Evolutionary conservation across 1,284 basidiomycete genomes (phyloP), one percentile per base, ranked within the genome.

Genomic region (Testicularia cyperi): DNA sequence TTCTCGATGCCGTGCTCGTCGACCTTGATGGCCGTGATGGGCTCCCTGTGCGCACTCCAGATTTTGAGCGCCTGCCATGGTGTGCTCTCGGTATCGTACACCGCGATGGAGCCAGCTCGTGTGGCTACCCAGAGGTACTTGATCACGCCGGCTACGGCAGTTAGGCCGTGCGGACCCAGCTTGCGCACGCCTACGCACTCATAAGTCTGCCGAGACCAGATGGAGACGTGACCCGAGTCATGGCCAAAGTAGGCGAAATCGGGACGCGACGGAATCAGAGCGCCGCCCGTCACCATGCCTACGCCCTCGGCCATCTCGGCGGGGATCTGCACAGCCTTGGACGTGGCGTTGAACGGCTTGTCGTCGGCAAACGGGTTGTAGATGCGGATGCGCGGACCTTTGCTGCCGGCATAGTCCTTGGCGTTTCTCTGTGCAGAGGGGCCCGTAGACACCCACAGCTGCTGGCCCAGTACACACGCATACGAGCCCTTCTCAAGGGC

Each of bases 181-280:
- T 35, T 44, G 18, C 66, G 46, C 8, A 71, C 58, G 25, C 51
- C 47, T 5, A 63, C 18, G 28, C 68, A 71, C 24, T 53, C 49
- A 27, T 55, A 61, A 27, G 53, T 62, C 39, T 52, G 38, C 0
- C 53, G 32, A 12, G 55, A 60, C 72, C 72, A 74, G 22, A 65
- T 53, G 8, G 57, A 67, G 22, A 74, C 37, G 23, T 74, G 87
- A 0, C 94, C 95, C 31, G 88, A 90, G 76, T 97, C 92, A 69
- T 98, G 94, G 0, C 88, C 91, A n/a, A 98, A 80, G 68, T 86
- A 97, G 22, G 90, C 86, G 15, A 80, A 77, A 2, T 82, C 80
- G 0, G 86, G 84, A 9, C 83, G 79, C 0, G 85, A 82, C 0
- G 88, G 86, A 5, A 97, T 78, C 19, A 89, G 79, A 0, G 91